Conservation (phyloP, 768 basidiomycete species). For the Terana coerulea region DNA sequence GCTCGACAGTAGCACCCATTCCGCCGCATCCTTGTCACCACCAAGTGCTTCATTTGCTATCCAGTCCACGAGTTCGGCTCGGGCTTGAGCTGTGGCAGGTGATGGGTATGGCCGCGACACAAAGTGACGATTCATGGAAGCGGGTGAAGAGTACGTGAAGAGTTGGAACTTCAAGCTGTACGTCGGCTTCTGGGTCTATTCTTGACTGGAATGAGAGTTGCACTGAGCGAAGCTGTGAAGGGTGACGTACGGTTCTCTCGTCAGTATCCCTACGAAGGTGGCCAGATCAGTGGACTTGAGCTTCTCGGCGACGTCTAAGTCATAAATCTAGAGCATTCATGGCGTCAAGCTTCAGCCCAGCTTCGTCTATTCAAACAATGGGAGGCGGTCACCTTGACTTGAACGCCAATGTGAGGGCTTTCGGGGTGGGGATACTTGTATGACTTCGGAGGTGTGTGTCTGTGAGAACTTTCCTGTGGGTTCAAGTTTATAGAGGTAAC, state of each 20-base stretch:
- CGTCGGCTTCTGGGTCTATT: constrained; percentile 30
- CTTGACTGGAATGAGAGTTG: constrained; percentile 21
- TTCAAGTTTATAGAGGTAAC: background rate
- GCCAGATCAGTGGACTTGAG: constrained; percentile 60
- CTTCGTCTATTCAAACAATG: background rate
- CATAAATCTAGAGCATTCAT: constrained; percentile 50
- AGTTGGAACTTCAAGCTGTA: constrained; percentile 47
- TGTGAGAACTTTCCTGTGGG: background rate
- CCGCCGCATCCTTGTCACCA: constrained; percentile 65
- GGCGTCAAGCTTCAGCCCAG: too few relatives aligned
- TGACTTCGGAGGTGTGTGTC: constrained; percentile 28
- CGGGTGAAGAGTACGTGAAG: constrained; percentile 63
- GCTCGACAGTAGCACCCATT: constrained; percentile 65
- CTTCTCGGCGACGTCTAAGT: constrained; percentile 35
- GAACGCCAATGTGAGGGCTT: constrained; percentile 59
- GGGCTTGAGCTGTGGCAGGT: constrained; percentile 27
- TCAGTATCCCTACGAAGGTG: constrained; percentile 72
- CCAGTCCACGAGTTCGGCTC: constrained; percentile 64
- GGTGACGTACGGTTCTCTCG: constrained; percentile 55
- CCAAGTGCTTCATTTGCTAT: constrained; percentile 66
- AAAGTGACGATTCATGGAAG: constrained; percentile 36
- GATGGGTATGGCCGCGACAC: constrained; percentile 38
- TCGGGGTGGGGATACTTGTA: constrained; percentile 66
- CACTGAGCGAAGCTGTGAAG: background rate
- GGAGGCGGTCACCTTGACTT: constrained; percentile 57